These are phyloP conservation scores for Cutaneotrichosporon mucoides DNA, from an alignment of 1,284 basidiomycete species.

Conservation along the genomic window DNA sequence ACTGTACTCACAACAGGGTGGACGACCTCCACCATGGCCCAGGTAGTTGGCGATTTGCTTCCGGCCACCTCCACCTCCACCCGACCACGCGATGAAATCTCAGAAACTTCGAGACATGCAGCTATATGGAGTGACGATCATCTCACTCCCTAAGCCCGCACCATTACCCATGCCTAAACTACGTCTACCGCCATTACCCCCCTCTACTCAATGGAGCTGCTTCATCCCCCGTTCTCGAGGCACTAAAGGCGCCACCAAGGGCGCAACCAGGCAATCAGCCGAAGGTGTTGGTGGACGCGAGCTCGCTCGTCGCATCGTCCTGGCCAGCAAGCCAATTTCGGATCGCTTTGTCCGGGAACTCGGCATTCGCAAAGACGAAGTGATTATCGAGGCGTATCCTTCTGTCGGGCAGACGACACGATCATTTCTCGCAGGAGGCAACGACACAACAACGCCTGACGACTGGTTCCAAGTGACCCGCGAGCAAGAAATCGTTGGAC, in stretches of 20 bases:
- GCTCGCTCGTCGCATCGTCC: conserved; percentile 16
- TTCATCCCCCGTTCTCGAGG: not conserved
- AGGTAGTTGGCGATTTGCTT: not conserved
- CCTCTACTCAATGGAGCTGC: conserved; percentile 16
- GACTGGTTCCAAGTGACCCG: conserved; percentile 16
- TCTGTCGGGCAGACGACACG: conserved; percentile 33
- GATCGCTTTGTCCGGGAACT: conserved; percentile 39
- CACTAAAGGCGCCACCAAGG: too few species aligned
- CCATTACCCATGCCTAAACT: conserved; percentile 19
- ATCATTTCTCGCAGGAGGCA: conserved; percentile 32
- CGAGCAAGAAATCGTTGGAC: conserved; percentile 1
- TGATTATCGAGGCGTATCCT: conserved; percentile 37
- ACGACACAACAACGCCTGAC: conserved; percentile 10
- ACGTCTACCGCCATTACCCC: conserved; percentile 36
- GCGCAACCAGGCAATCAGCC: too few species aligned
- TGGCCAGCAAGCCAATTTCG: conserved; percentile 24
- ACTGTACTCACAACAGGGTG: not conserved
- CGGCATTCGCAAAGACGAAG: conserved; percentile 28
- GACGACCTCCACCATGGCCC: not conserved
- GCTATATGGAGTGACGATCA: too few species aligned
- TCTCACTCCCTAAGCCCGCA: too few species aligned
- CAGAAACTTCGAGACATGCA: not conserved
- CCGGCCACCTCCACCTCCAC: conserved; percentile 6
- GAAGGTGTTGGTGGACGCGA: not conserved
- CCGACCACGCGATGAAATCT: not conserved